Conservation (phyloP, 441 rosid species). For the Bruguiera hainesii region DNA sequence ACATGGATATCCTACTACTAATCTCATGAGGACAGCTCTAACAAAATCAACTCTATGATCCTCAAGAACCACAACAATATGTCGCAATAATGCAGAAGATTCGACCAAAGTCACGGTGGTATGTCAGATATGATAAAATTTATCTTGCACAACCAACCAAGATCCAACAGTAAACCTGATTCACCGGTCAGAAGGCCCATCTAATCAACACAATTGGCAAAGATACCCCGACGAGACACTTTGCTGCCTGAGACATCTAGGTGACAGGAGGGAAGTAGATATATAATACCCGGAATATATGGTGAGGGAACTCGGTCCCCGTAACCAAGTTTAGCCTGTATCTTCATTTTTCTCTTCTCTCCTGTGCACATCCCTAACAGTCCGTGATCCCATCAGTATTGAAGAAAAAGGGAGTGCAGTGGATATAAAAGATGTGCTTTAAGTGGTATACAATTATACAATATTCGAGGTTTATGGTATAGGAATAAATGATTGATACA, state of each 20-base stretch:
- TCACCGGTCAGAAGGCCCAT: background rate
- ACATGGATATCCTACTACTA: no score
- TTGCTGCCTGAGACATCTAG: background rate
- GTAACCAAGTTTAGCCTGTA: conserved; percentile 87
- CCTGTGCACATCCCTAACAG: conserved; percentile 77
- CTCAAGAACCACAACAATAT: background rate
- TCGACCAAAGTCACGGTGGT: background rate
- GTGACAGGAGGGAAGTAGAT: conserved; percentile 1
- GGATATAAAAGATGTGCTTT: no score
- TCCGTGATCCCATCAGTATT: conserved; percentile 83
- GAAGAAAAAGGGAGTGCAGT: no score
- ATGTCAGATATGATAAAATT: background rate
- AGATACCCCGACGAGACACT: background rate
- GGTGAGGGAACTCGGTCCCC: conserved; percentile 85
- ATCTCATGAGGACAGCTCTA: no score
- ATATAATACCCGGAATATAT: conserved; percentile 64
- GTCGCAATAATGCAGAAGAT: background rate
- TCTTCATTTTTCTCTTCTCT: conserved; percentile 86
- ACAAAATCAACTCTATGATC: no score
- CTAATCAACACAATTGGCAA: background rate
- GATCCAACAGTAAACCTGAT: background rate
- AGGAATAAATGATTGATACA: no score
- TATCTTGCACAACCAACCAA: background rate
- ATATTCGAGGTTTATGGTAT: no score
- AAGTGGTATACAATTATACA: no score